A percentile compares a stretch with the other conserved stretches of the same genome.
These are phyloP conservation scores for Candida manassasensis DNA, from an alignment of 805 yeast genomes.

Conservation along the genomic window DNA sequence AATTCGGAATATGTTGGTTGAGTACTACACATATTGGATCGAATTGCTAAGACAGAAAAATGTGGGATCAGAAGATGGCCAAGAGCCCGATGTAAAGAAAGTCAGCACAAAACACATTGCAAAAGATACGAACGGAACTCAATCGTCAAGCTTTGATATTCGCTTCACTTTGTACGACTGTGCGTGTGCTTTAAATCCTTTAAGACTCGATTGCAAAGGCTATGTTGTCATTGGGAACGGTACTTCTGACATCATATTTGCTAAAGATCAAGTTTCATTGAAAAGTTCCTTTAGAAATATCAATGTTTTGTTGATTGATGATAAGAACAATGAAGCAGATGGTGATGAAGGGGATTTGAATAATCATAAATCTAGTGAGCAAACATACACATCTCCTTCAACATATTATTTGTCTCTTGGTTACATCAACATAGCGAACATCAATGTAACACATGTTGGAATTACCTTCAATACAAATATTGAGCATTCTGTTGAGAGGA, in stretches of 20 bases:
- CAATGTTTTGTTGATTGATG: slow-evolving; percentile 61
- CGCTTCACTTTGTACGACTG: slow-evolving; percentile 45
- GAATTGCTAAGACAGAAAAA: slow-evolving; percentile 23
- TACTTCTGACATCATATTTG: slow-evolving; percentile 43
- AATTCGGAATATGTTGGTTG: slow-evolving; percentile 44
- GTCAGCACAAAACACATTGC: background rate
- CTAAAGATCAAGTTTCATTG: slow-evolving; percentile 24
- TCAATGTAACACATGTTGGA: slow-evolving; percentile 37
- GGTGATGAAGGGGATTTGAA: background rate
- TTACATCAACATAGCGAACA: slow-evolving; percentile 47
- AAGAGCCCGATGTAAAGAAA: slow-evolving; percentile 3
- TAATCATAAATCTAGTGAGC: slow-evolving; percentile 1
- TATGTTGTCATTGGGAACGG: slow-evolving; percentile 51
- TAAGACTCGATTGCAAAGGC: slow-evolving; percentile 51
- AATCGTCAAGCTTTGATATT: slow-evolving; percentile 18
- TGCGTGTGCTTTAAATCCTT: slow-evolving; percentile 60
- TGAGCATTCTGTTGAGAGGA: slow-evolving; percentile 15
- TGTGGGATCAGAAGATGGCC: background rate
- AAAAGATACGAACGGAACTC: background rate
- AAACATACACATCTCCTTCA: slow-evolving; percentile 24
- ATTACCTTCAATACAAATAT: slow-evolving; percentile 22
- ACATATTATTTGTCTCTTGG: slow-evolving; percentile 44
- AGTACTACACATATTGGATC: slow-evolving; percentile 62
- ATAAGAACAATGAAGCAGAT: slow-evolving; percentile 20
- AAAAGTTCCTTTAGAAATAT: slow-evolving; percentile 48